Evolutionary conservation across 1,284 basidiomycete species (phyloP).

Genomic region (Sanghuangporus sanghuang): DNA sequence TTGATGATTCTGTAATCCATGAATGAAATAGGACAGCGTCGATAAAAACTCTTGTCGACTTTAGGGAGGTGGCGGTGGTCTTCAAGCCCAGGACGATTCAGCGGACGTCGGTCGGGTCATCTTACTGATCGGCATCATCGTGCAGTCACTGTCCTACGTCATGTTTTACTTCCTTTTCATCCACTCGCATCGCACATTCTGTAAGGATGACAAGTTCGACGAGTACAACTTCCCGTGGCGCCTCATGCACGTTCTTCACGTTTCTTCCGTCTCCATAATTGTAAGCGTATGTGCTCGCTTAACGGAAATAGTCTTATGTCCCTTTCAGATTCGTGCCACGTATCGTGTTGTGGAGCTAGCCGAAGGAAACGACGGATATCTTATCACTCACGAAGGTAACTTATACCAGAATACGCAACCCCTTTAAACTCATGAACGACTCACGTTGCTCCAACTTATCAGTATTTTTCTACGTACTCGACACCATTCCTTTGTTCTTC

Average conservation of each 20-base stretch:
- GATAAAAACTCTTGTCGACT: background rate
- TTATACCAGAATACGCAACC: background rate
- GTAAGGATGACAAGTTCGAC: background rate
- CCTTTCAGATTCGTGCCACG: conserved; percentile 29
- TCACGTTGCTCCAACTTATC: background rate
- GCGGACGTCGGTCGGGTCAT: background rate
- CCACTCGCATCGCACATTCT: conserved; percentile 5
- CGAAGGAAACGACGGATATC: conserved; percentile 33
- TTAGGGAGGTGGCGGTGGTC: background rate
- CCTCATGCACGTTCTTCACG: conserved; percentile 13
- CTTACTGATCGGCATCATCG: conserved; percentile 9
- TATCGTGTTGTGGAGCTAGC: conserved; percentile 34
- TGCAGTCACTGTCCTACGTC: conserved; percentile 12
- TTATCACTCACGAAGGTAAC: conserved; percentile 31
- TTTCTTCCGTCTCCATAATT: conserved; percentile 18
- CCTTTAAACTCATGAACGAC: background rate
- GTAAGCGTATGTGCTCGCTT: background rate
- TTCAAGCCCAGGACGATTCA: background rate
- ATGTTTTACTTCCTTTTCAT: conserved; percentile 11
- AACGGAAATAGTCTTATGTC: background rate
- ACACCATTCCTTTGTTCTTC: conserved; percentile 35
- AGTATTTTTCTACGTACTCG: conserved; percentile 39
- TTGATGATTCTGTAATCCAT: background rate
- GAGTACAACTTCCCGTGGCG: background rate
- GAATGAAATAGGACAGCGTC: background rate